These are phyloP conservation scores for Metarhizium brunneum DNA, from an alignment of 2,329 filamentous ascomycete species.

Conservation along the genomic window DNA sequence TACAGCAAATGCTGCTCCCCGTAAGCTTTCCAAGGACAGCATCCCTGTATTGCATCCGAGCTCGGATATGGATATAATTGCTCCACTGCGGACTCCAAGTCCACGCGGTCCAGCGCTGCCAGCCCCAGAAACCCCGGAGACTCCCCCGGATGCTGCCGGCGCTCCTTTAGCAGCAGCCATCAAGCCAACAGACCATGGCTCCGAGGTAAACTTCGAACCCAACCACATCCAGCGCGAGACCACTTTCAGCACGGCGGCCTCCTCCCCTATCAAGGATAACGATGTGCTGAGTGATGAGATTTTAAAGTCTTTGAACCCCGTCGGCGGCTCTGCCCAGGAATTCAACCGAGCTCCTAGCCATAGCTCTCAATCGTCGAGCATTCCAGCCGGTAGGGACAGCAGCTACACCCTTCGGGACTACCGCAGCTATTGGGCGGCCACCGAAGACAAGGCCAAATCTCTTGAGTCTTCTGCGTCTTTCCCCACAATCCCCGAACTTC, in stretches of 20 bases:
- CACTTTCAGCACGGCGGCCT: constrained; percentile 39
- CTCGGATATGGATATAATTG: constrained; percentile 12
- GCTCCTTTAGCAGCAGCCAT: constrained; percentile 20
- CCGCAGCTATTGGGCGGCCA: constrained; percentile 54
- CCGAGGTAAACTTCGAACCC: constrained; percentile 20
- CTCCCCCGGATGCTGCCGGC: constrained; percentile 27
- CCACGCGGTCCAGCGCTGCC: constrained; percentile 10
- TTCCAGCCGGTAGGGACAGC: constrained; percentile 37
- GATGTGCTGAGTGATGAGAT: constrained; percentile 68
- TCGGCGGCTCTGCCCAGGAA: constrained; percentile 16
- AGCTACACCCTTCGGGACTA: constrained; percentile 57
- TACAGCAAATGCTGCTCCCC: not conserved
- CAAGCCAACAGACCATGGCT: constrained; percentile 13
- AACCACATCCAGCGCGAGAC: constrained; percentile 29
- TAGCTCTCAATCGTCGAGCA: constrained; percentile 11
- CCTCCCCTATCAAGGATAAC: constrained; percentile 55
- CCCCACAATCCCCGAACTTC: not conserved
- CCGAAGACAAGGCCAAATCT: constrained; percentile 10
- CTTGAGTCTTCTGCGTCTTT: not conserved
- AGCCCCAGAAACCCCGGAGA: constrained; percentile 2
- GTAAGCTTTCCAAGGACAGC: not conserved
- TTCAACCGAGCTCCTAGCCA: constrained; percentile 8
- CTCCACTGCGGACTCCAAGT: constrained; percentile 25
- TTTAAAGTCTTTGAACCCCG: constrained; percentile 55
- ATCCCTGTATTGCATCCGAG: constrained; percentile 6